Evolutionary conservation across 2,329 filamentous ascomycete genomes (phyloP), one percentile per base, ranked within the genome.

Genomic region (Fusarium subtropicale): DNA sequence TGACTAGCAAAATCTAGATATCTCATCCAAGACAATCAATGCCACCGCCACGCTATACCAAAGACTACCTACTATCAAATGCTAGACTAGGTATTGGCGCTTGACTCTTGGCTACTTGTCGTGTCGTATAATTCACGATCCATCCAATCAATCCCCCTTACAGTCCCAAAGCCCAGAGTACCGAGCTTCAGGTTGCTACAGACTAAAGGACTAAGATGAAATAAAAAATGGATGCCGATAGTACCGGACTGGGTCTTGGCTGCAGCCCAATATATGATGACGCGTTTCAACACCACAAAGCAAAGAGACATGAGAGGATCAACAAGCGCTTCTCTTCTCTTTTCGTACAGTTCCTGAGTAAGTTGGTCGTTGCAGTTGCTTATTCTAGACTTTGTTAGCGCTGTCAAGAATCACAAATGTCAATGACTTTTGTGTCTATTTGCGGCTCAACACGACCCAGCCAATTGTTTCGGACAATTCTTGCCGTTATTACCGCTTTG

Each of bases 261-360:
- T 70, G 72, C 65, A 63, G 70, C 63, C 60, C 65, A 74, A 59
- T 59, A 36, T 56, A 33, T 60, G 72, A 69, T 74, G 71, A 74
- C 71, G 71, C 71, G 71, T 74, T 67, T 47, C 56, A 48, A 39
- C 59, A 50, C 66, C 47, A 54, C 36, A 36, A 31, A 20, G 38
- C 22, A 47, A 41, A 46, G 36, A 33, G 45, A 56, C 18, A 30
- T 63, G 38, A 45, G 38, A 51, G 34, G 34, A 52, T 52, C 47
- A 45, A 39, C 44, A 68, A 66, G 65, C 65, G 65, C 60, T 55
- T 48, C 50, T n/a, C 24, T 28, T 22, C 20, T n/a, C 20, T 36
- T 48, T 54, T 15, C 20, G 26, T 22, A 18, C 26, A 31, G 24
- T 55, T 42, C 34, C 22, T 16, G 38, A 22, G 28, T 56, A 45